Conservation (phyloP, 2,329 filamentous ascomycete species). For the Botrytis byssoidea region DNA sequence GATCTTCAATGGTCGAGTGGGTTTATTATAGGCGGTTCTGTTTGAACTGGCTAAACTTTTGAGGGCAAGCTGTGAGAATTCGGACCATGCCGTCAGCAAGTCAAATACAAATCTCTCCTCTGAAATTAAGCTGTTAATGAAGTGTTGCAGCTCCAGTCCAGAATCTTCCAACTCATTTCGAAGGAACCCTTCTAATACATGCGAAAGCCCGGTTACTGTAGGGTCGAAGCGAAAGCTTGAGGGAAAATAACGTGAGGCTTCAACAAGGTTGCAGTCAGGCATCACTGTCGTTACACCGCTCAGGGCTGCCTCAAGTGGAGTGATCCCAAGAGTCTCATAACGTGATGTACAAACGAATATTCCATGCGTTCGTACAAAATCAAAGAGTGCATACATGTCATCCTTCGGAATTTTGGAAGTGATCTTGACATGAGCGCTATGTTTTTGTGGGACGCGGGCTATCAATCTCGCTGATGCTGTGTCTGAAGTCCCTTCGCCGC, state of each 20-base stretch:
- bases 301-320: conserved; percentile 24
- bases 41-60: not conserved
- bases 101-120: conserved; percentile 19
- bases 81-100: conserved; percentile 17
- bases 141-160: conserved; percentile 10
- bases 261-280: conserved; percentile 22
- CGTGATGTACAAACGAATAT: conserved; percentile 27
- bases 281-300: conserved; percentile 25
- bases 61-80: conserved; percentile 20
- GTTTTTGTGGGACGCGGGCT: conserved; percentile 19
- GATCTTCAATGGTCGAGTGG: conserved; percentile 7
- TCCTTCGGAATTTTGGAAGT: conserved; percentile 25
- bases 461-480: conserved; percentile 10
- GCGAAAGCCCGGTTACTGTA: conserved; percentile 4
- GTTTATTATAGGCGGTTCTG: not conserved
- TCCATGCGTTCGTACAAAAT: conserved; percentile 17
- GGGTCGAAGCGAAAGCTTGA: conserved; percentile 20
- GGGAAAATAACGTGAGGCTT: conserved; percentile 26
- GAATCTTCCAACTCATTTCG: not conserved
- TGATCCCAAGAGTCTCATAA: conserved; percentile 26
- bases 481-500: conserved; percentile 19
- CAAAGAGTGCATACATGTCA: conserved; percentile 25
- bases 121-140: conserved; percentile 18
- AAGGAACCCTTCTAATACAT: conserved; percentile 11
- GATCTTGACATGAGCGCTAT: conserved; percentile 23